Conservation (phyloP, 1,284 basidiomycete genomes). For the Malassezia japonica region DNA sequence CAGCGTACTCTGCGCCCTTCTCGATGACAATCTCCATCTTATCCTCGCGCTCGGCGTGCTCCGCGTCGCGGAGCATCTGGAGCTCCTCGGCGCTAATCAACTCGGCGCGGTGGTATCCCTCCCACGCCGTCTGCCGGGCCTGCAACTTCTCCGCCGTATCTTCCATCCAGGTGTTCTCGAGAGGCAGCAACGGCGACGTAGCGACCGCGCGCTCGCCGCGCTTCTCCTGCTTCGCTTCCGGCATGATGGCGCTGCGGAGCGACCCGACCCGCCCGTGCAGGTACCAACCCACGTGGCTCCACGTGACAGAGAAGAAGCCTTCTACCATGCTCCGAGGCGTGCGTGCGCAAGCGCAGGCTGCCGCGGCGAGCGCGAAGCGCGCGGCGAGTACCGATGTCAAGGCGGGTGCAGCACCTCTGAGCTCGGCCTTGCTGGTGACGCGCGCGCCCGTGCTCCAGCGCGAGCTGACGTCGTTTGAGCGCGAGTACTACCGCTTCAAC, state of each 20-base stretch:
- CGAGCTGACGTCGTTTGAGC: constrained; percentile 66
- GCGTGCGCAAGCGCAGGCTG: background rate
- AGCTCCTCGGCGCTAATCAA: constrained; percentile 82
- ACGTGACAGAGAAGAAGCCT: constrained; percentile 7
- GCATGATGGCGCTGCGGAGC: constrained; percentile 4
- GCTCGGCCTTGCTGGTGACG: constrained; percentile 60
- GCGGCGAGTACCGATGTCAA: background rate
- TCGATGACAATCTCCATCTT: constrained; percentile 62
- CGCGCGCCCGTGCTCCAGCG: constrained; percentile 72
- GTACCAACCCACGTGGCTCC: constrained; percentile 9
- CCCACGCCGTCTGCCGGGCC: constrained; percentile 87
- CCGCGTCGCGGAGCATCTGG: constrained; percentile 56
- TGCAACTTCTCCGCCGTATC: constrained; percentile 77
- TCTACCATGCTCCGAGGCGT: background rate
- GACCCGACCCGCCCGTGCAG: constrained; percentile 8
- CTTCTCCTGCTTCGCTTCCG: constrained; percentile 14
- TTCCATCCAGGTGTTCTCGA: constrained; percentile 77
- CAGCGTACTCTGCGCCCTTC: constrained; percentile 57
- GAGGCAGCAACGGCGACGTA: constrained; percentile 60
- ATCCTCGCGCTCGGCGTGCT: constrained; percentile 10
- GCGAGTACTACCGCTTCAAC: constrained; percentile 78
- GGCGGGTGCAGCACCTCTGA: background rate
- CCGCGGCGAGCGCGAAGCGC: background rate
- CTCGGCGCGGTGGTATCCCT: constrained; percentile 92
- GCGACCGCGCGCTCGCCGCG: constrained; percentile 6